Percentiles rank a stretch among this genome's conserved stretches.
Evolutionary conservation across 1,139 yeast genomes (phyloP).

Genomic region (Candida tropicalis): DNA sequence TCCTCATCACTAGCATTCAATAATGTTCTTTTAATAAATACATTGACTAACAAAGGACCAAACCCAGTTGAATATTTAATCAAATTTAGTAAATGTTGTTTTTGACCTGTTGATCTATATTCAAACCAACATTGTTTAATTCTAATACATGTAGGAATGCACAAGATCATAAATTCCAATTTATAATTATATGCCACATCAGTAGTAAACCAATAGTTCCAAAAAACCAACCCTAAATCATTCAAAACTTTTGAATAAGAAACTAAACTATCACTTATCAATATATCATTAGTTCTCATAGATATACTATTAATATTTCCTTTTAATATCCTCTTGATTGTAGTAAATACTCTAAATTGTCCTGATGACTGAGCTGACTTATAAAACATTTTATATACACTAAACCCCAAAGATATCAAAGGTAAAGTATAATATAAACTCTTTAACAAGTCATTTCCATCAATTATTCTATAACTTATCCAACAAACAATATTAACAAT

Average conservation of each 20-base stretch:
- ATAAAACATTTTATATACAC: conserved; percentile 22
- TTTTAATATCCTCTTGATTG: conserved; percentile 52
- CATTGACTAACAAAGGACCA: conserved; percentile 58
- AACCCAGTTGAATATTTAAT: conserved; percentile 72
- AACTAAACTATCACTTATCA: conserved; percentile 78
- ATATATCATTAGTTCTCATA: conserved; percentile 74
- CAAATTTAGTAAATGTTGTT: conserved; percentile 66
- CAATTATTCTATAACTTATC: conserved; percentile 24
- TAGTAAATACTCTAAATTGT: conserved; percentile 46
- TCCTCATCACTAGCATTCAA: conserved; percentile 11
- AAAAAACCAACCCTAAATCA: conserved; percentile 57
- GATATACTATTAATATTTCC: conserved; percentile 59
- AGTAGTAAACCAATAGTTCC: conserved; percentile 36
- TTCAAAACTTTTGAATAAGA: conserved; percentile 76
- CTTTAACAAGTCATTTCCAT: conserved; percentile 17
- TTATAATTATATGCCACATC: conserved; percentile 27
- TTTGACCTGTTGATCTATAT: conserved; percentile 51
- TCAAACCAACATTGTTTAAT: conserved; percentile 82
- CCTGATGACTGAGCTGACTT: conserved; percentile 28
- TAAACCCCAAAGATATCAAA: conserved; percentile 20
- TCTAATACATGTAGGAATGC: conserved; percentile 71
- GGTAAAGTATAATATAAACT: conserved; percentile 21
- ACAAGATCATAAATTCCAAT: conserved; percentile 53
- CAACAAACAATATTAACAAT: conserved; percentile 27
- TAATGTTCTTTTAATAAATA: conserved; percentile 34